Percentiles rank a stretch among this genome's conserved stretches.
Evolutionary conservation across 148 eudicot genomes (phyloP).

Genomic region (Drosera capensis): DNA sequence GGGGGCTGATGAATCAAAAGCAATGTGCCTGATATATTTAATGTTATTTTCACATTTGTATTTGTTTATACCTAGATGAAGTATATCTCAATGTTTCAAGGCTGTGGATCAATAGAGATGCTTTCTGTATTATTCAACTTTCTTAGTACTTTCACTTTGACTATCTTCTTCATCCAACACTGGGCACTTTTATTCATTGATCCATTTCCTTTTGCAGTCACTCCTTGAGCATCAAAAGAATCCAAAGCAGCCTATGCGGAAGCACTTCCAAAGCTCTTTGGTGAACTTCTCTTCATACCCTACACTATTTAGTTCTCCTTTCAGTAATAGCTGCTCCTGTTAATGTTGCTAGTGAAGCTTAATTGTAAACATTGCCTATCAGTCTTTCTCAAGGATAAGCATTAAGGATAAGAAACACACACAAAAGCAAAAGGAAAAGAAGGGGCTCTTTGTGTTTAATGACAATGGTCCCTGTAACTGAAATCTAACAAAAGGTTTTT

Average conservation of each 20-base stretch:
- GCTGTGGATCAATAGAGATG: too few species aligned
- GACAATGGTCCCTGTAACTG: too few species aligned
- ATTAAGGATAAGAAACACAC: too few species aligned
- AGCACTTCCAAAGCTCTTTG: slow-evolving; percentile 85
- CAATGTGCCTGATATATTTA: too few species aligned
- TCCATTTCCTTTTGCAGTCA: slow-evolving; percentile 40
- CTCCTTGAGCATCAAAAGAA: slow-evolving; percentile 86
- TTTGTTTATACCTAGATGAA: neutral
- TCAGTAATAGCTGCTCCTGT: neutral
- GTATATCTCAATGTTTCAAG: too few species aligned
- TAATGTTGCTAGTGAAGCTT: neutral
- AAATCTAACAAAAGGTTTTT: neutral
- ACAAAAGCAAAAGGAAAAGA: neutral
- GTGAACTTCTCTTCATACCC: slow-evolving; percentile 16
- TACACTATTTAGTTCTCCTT: neutral
- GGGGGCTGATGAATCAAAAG: too few species aligned
- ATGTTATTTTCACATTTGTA: neutral
- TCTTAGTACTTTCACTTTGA: too few species aligned
- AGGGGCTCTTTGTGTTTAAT: neutral
- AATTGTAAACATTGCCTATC: too few species aligned
- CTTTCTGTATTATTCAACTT: too few species aligned
- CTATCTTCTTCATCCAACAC: too few species aligned
- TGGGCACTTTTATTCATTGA: too few species aligned
- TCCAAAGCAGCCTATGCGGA: slow-evolving; percentile 75
- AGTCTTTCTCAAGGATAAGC: too few species aligned